Base-by-base conservation (phyloP, 306 rosid genomes). In the Benincasa hispida region DNA sequence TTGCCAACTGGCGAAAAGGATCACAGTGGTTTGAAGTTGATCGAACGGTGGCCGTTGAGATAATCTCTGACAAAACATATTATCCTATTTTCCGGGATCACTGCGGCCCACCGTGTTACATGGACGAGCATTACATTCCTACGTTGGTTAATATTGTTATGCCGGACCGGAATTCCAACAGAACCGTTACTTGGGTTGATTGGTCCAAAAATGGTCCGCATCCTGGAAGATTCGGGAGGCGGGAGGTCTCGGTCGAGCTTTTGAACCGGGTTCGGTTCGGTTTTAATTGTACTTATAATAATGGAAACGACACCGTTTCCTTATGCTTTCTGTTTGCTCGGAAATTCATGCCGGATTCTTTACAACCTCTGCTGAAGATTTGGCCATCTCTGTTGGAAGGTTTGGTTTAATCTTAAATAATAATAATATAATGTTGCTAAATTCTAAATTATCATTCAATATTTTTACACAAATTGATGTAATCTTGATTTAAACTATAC, bases 181-280 rank as follows among this genome's bases (percentile, higher is more conserved):
- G 85, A 45, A 83, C 66, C 74, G 45, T 87, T 2, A 89, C 91
- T 59, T 89, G 91, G 89, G 93, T 89, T 25, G 91, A 87, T 79
- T 89, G 93, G 89, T 87, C 88, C 11, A 79, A 62, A 75, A 58
- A 70, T 14, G 88, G 89, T 15, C 87, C 89, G 12, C 93, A 89
- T 45, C 91, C 89, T 0, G 81, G 77, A 34, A 87, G 70, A 65
- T 89, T 85, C 65, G 81, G 73, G 3, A 82, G 88, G 73, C 76
- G 53, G 24, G 78, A 10, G 17, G 39, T 89, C 32, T 80, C 88
- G 3, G 28, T 42, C 17, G 83, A 82, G 42, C 51, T 84, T 30
- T 3, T 87, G 83, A 82, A 82, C 79, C 76, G 56, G 57, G 74
- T 81, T 24, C 80, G 84, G 80, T 81, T 72, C 57, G 82, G 82